phyloP scores from a whole-genome alignment of 2,329 filamentous ascomycete species.

The Penicillium sp. region DNA sequence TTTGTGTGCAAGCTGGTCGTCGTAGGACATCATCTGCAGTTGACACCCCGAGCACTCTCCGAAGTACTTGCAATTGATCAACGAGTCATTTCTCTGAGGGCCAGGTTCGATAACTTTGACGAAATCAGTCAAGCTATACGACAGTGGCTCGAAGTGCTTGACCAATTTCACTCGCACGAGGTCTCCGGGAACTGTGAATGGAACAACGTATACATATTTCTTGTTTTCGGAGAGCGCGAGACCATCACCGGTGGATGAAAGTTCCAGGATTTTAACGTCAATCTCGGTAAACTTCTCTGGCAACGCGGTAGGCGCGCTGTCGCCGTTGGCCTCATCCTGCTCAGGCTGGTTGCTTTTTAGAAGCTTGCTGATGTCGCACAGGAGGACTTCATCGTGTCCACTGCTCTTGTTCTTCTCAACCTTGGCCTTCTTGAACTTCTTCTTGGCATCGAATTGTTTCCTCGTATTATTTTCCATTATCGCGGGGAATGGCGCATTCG shows the following conservation, averaged over 20 bases:
- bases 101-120: conserved; percentile 74
- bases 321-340: conserved; percentile 29
- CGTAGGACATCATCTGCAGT: conserved; percentile 94
- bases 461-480: conserved; percentile 32
- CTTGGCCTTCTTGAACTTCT: conserved; percentile 49
- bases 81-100: conserved; percentile 72
- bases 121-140: conserved; percentile 80
- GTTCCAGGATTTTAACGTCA: conserved; percentile 75
- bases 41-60: conserved; percentile 86
- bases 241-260: conserved; percentile 92
- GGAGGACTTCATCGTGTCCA: conserved; percentile 67
- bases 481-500: conserved; percentile 25
- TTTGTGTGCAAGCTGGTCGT: conserved; percentile 83
- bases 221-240: conserved; percentile 70
- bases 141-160: conserved; percentile 65
- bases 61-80: conserved; percentile 85
- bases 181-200: conserved; percentile 87
- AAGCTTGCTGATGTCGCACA: conserved; percentile 59
- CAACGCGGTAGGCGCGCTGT: conserved; percentile 39
- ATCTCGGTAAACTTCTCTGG: conserved; percentile 73
- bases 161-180: conserved; percentile 75
- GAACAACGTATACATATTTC: conserved; percentile 79
- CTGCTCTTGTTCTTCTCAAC: conserved; percentile 64
- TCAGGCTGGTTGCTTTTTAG: conserved; percentile 36
- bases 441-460: conserved; percentile 29